Percentiles rank a stretch among this genome's conserved stretches.
These are phyloP conservation scores for Leishmania martiniquensis DNA, from an alignment of 208 protist species.

Conservation along the genomic window DNA sequence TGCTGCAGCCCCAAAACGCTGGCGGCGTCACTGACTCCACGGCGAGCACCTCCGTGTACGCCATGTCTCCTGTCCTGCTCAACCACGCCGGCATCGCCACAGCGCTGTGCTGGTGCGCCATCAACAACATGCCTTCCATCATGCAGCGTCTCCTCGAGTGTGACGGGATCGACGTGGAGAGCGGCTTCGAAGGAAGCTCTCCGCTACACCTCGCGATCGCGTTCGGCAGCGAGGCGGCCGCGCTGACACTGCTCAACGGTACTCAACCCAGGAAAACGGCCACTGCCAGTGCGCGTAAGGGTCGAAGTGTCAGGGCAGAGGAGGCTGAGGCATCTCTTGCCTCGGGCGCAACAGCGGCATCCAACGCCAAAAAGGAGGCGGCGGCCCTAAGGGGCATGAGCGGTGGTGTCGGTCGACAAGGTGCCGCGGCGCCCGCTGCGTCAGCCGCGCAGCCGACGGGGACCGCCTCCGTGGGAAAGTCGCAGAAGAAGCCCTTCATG, in stretches of 20 bases:
- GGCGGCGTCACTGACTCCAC: neutral
- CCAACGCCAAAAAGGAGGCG: neutral
- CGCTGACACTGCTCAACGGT: conserved; percentile 52
- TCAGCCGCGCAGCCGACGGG: neutral
- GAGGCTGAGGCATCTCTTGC: neutral
- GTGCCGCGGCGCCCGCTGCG: neutral
- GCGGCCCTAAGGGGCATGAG: neutral
- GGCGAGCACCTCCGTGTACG: conserved; percentile 29
- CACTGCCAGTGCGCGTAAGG: neutral
- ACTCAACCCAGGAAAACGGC: conserved; percentile 23
- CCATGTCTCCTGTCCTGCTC: conserved; percentile 51
- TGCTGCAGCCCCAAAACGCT: conserved; percentile 35
- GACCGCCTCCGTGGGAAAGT: neutral
- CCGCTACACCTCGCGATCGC: conserved; percentile 74
- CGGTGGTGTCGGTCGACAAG: neutral
- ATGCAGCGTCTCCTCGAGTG: conserved; percentile 56
- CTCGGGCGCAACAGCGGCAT: neutral
- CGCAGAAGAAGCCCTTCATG: conserved; percentile 38
- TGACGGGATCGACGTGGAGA: conserved; percentile 54
- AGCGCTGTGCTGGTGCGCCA: conserved; percentile 79
- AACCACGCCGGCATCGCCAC: conserved; percentile 79
- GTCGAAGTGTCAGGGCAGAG: neutral
- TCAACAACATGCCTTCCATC: conserved; percentile 72
- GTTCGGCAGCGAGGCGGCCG: conserved; percentile 65
- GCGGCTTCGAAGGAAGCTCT: conserved; percentile 64